Evolutionary conservation across 2,329 filamentous ascomycete species (phyloP).

Genomic region (Paraconiothyrium brasiliense): DNA sequence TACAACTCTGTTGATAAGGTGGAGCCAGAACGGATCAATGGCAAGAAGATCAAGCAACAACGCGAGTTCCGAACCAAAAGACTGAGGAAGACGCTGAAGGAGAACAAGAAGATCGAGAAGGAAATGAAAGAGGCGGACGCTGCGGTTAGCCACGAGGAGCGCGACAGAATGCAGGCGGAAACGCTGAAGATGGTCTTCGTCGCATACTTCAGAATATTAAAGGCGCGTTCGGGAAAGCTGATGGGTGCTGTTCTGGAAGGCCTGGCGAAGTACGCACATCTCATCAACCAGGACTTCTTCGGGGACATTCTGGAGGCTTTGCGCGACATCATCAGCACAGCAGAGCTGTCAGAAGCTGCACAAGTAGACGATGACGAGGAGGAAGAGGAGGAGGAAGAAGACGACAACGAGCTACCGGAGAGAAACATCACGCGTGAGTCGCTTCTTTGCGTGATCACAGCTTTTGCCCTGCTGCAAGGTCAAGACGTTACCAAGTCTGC

Average conservation of each 20-base stretch:
- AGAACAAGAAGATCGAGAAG: slow-evolving; percentile 87
- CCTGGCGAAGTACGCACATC: slow-evolving; percentile 88
- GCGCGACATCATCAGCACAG: slow-evolving; percentile 87
- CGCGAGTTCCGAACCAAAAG: slow-evolving; percentile 90
- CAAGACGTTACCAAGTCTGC: slow-evolving; percentile 91
- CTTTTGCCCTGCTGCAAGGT: slow-evolving; percentile 93
- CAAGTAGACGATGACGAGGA: slow-evolving; percentile 56
- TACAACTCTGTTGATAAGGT: slow-evolving; percentile 76
- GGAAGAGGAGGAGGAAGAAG: slow-evolving; percentile 63
- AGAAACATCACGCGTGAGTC: slow-evolving; percentile 84
- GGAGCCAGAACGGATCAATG: slow-evolving; percentile 54
- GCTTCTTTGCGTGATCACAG: slow-evolving; percentile 93
- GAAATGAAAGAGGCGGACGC: slow-evolving; percentile 95
- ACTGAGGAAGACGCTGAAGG: slow-evolving; percentile 81
- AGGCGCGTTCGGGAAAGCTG: slow-evolving; percentile 79
- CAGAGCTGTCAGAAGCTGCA: slow-evolving; percentile 60
- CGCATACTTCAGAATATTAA: slow-evolving; percentile 93
- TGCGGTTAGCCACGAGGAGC: slow-evolving; percentile 88
- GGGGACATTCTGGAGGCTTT: slow-evolving; percentile 93
- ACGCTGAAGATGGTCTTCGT: slow-evolving; percentile 96
- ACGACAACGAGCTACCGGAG: slow-evolving; percentile 55
- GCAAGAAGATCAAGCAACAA: slow-evolving; percentile 75
- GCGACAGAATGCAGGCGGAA: slow-evolving; percentile 93
- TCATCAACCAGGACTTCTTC: slow-evolving; percentile 99
- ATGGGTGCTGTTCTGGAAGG: slow-evolving; percentile 99